Conservation (phyloP, 2,329 filamentous ascomycete species). For the Colletotrichum sp. region DNA sequence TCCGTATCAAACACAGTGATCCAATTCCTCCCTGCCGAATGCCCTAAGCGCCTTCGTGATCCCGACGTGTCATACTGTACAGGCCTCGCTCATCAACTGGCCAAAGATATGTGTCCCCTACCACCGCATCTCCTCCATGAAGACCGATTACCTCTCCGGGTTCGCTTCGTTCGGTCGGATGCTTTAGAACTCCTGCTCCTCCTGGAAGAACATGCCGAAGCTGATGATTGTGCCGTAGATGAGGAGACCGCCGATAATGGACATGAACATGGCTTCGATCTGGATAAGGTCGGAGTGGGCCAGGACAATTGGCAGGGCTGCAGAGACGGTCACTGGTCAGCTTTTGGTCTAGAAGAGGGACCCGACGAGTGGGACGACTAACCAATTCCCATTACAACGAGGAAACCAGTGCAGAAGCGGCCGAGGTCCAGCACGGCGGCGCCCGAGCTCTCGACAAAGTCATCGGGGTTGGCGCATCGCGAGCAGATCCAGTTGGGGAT, state of each 20-base stretch:
- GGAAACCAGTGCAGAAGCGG: slow-evolving; percentile 90
- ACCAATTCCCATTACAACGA: slow-evolving; percentile 98
- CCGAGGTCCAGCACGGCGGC: slow-evolving; percentile 91
- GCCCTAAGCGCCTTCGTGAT: slow-evolving; percentile 11
- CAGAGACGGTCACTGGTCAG: slow-evolving; percentile 6
- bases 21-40: not conserved
- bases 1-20: not conserved
- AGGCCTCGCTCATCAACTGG: not conserved
- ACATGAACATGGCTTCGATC: slow-evolving; percentile 91
- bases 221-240: slow-evolving; percentile 99
- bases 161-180: not conserved
- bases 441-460: slow-evolving; percentile 87
- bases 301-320: slow-evolving; percentile 86
- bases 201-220: slow-evolving; percentile 98
- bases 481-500: slow-evolving; percentile 96
- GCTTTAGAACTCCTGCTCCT: slow-evolving; percentile 89
- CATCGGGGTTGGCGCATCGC: slow-evolving; percentile 88
- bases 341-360: not conserved
- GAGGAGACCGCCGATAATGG: slow-evolving; percentile 85
- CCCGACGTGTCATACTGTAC: slow-evolving; percentile 17
- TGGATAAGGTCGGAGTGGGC: slow-evolving; percentile 86
- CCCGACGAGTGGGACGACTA: slow-evolving; percentile 42
- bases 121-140: not conserved
- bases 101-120: not conserved
- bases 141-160: not conserved